Evolutionary conservation across 2,329 filamentous ascomycete genomes (phyloP).

Genomic region (Ceratocystis cacaofunesta): DNA sequence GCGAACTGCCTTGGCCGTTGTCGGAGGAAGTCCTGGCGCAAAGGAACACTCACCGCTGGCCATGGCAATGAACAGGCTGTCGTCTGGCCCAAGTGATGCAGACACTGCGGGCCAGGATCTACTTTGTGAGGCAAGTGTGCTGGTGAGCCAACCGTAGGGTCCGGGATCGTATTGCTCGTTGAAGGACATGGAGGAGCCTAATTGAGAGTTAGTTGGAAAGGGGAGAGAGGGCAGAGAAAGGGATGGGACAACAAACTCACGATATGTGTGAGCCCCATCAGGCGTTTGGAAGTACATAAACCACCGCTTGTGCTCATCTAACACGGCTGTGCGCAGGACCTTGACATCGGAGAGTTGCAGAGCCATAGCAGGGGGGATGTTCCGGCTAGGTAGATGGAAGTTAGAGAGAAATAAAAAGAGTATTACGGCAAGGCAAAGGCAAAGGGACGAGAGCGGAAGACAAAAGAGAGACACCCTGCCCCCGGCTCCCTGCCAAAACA

Average conservation of each 20-base stretch:
- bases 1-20: constrained; percentile 2
- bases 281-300: constrained; percentile 13
- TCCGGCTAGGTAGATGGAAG: not conserved
- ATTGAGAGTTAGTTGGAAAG: not conserved
- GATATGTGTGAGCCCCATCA: constrained; percentile 12
- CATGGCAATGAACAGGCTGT: constrained; percentile 1
- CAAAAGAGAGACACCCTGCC: not conserved
- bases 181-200: constrained; percentile 15
- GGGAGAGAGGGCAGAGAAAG: not conserved
- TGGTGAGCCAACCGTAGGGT: constrained; percentile 11
- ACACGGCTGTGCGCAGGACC: constrained; percentile 7
- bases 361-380: constrained; percentile 12
- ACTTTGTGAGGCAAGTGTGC: not conserved
- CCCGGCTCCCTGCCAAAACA: not conserved
- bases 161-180: constrained; percentile 14
- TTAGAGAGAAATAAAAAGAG: not conserved
- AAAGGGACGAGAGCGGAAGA: not conserved
- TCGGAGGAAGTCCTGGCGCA: not conserved
- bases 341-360: constrained; percentile 11
- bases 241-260: not conserved
- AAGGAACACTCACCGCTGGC: constrained; percentile 2
- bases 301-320: constrained; percentile 13
- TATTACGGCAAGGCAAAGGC: not conserved
- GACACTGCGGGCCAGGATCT: constrained; percentile 7
- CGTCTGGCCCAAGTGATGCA: constrained; percentile 8